Base-by-base conservation (phyloP, 805 yeast species). In the Wickerhamomyces subpelliculosus region DNA sequence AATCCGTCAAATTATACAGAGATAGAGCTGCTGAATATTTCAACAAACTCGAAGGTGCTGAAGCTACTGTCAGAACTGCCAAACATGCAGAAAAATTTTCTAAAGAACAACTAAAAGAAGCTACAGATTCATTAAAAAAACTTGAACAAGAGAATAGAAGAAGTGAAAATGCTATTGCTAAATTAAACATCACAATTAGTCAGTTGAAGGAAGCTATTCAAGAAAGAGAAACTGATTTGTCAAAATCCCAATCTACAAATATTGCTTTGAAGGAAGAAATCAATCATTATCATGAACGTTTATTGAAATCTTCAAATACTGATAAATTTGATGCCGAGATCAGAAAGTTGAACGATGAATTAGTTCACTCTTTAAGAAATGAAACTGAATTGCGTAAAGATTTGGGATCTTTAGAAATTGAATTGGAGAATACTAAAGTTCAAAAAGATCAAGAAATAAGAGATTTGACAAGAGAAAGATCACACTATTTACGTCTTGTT, bases 1-100 rank as follows among this genome's bases (percentile, higher is more conserved):
- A 72, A 27, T 70, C 74, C 23, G 62, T 81, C 17, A 75, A 73
- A 27, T 63, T 82, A 24, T 87, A 84, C 59, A 81, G 78, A 52
- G 60, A 67, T 14, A 72, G 95, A 43, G 78, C 94, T 25, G 89
- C 84, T 26, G 83, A 80, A 43, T 83, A 85, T 54, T 76, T 72
- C 48, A 67, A 69, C 40, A 84, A 84, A 50, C 65, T 88, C 20
- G 94, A 87, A 50, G 72, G 75, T 35, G 89, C 93, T 2, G 96
- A 89, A 53, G 68, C 79, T 35, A 83, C 85, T 5, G 75, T 83
- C 2, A 66, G 72, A 37, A 70, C 77, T 32, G 76, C 86, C 8
- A 68, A 74, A 46, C 65, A 84, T 48, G 75, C 79, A 11, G 89
- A 82, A 52, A 69, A 69, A 38, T 51, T 64, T 27, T 67, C 80